Conservation (phyloP, 352 stramenopile genomes). For the Phytophthora europaea region DNA sequence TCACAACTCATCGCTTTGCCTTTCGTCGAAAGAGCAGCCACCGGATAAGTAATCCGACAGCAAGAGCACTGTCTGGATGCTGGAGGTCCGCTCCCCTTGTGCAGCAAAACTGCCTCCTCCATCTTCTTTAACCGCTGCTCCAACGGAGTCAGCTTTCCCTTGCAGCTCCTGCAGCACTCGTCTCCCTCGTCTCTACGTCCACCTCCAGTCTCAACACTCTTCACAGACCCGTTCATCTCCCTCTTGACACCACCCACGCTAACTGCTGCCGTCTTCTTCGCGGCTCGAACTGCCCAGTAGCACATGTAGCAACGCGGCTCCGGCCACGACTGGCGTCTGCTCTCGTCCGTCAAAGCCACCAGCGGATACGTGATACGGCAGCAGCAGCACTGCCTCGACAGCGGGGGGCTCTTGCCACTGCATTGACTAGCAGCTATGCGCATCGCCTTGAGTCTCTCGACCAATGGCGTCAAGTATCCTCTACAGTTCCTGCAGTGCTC, state of each 20-base stretch:
- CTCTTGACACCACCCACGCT: slow-evolving; percentile 11
- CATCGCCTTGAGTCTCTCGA: slow-evolving; percentile 23
- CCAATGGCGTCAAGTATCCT: slow-evolving; percentile 20
- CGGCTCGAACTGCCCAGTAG: slow-evolving; percentile 17
- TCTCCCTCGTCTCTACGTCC: not conserved
- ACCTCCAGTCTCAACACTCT: not conserved
- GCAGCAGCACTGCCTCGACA: slow-evolving; percentile 21
- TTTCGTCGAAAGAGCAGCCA: slow-evolving; percentile 7
- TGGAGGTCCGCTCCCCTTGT: not conserved
- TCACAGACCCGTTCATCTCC: slow-evolving; percentile 6
- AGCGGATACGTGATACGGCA: slow-evolving; percentile 30
- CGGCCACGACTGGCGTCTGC: slow-evolving; percentile 3
- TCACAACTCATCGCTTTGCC: not conserved
- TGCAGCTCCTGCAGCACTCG: slow-evolving; percentile 3
- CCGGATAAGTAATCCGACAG: slow-evolving; percentile 17
- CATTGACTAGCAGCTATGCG: slow-evolving; percentile 7
- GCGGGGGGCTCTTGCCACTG: not conserved
- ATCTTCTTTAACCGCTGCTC: not conserved
- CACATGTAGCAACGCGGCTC: slow-evolving; percentile 32
- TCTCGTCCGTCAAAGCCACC: slow-evolving; percentile 22
- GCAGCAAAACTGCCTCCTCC: slow-evolving; percentile 4
- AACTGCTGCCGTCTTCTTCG: not conserved
- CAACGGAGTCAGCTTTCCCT: slow-evolving; percentile 5
- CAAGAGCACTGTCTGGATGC: slow-evolving; percentile 16
- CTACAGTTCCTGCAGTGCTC: slow-evolving; percentile 23